phyloP scores from a whole-genome alignment of 495 filamentous ascomycete genomes.

The Viridothelium virens region DNA sequence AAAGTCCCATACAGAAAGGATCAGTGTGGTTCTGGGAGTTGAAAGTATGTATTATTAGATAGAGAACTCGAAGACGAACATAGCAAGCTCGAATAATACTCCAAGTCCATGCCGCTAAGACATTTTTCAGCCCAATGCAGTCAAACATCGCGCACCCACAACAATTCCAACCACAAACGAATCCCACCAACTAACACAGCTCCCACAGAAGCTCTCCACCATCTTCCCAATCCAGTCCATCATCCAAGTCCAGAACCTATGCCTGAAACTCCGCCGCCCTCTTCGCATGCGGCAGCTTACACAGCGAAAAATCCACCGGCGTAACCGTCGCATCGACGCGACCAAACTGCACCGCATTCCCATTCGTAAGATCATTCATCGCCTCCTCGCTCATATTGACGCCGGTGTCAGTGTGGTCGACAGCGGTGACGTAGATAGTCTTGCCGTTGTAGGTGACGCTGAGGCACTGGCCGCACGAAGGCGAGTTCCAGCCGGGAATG shows the following conservation, averaged over 20 bases:
- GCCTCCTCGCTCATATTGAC: constrained; percentile 59
- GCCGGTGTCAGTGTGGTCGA: constrained; percentile 54
- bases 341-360: constrained; percentile 48
- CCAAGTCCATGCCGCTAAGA: neutral
- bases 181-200: neutral
- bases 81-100: neutral
- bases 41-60: neutral
- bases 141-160: neutral
- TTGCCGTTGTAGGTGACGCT: constrained; percentile 49
- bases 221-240: neutral
- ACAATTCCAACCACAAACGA: neutral
- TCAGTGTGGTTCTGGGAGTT: neutral
- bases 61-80: neutral
- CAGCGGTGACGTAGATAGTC: constrained; percentile 57
- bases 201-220: neutral
- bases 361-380: constrained; percentile 59
- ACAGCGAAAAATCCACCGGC: neutral
- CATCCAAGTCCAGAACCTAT: neutral
- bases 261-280: neutral
- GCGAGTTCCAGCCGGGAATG: constrained; percentile 51
- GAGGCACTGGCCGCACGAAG: constrained; percentile 65
- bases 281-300: constrained; percentile 7
- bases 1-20: neutral
- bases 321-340: constrained; percentile 42
- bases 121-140: neutral